These are phyloP conservation scores for Stephania japonica DNA, from an alignment of 164 flowering plant genomes.

Conservation along the genomic window DNA sequence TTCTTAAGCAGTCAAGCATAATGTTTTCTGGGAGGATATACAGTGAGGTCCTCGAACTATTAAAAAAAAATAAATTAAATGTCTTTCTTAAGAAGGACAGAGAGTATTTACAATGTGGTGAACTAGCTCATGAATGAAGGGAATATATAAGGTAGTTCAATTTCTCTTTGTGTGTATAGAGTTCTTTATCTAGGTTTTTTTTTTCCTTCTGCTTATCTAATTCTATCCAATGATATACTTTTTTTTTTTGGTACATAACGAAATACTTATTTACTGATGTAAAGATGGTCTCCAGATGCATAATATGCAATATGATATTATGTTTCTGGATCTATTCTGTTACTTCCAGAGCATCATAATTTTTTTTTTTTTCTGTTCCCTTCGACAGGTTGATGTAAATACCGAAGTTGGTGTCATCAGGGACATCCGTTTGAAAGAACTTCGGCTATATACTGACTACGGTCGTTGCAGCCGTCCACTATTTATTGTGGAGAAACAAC, in stretches of 20 bases:
- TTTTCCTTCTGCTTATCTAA: too few relatives aligned
- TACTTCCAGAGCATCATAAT: not conserved
- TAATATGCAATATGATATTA: not conserved
- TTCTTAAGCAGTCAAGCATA: not conserved
- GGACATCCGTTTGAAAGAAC: slow-evolving; percentile 82
- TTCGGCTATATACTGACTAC: slow-evolving; percentile 92
- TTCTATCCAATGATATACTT: not conserved
- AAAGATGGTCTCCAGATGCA: not conserved
- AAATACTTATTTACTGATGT: not conserved
- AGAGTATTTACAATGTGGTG: too few relatives aligned
- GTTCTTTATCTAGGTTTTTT: too few relatives aligned
- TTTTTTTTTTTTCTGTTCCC: not conserved
- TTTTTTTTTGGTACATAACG: too few relatives aligned
- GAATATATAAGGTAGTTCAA: too few relatives aligned
- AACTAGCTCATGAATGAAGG: too few relatives aligned
- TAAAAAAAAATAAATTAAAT: too few relatives aligned
- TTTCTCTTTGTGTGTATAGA: too few relatives aligned
- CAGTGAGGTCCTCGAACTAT: not conserved
- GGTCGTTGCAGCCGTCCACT: slow-evolving; percentile 99
- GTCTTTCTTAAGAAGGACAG: too few relatives aligned
- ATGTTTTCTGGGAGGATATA: not conserved
- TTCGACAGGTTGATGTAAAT: slow-evolving; percentile 87
- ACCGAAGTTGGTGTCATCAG: slow-evolving; percentile 98
- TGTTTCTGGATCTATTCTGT: not conserved
- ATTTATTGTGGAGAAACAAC: slow-evolving; percentile 91